Conservation (phyloP, 108 stramenopile genomes). For the Fistulifera pelliculosa region DNA sequence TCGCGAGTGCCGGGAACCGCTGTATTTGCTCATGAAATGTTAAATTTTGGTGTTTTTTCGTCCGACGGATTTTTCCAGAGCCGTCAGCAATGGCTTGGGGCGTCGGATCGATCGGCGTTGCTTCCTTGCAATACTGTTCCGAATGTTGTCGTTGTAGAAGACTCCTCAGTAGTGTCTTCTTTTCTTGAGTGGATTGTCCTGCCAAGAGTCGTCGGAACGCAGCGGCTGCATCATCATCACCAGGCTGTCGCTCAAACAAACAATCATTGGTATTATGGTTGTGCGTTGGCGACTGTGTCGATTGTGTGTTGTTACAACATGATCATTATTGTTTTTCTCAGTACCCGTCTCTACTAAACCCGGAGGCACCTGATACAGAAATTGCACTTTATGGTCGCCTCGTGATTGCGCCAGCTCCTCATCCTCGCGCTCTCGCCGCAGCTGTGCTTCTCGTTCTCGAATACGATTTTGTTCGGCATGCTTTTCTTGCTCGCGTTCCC, state of each 20-base stretch:
- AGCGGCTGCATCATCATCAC: constrained; percentile 78
- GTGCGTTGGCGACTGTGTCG: background rate
- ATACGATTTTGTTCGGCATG: constrained; percentile 43
- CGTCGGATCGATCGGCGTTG: constrained; percentile 12
- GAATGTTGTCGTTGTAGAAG: constrained; percentile 1
- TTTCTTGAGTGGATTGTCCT: constrained; percentile 1
- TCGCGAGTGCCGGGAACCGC: constrained; percentile 72
- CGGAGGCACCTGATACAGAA: constrained; percentile 74
- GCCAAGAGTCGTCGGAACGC: constrained; percentile 73
- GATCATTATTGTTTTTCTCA: constrained; percentile 11
- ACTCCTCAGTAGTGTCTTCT: background rate
- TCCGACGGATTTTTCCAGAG: constrained; percentile 74
- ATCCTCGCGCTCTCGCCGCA: constrained; percentile 71
- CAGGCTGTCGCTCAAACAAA: constrained; percentile 39
- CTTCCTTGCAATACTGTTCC: constrained; percentile 29
- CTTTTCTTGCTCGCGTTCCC: constrained; percentile 60
- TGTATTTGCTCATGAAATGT: constrained; percentile 66
- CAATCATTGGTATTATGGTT: too few species aligned
- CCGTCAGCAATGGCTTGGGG: constrained; percentile 17
- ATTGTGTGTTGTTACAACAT: background rate
- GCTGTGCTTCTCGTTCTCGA: constrained; percentile 49
- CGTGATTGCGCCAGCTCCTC: constrained; percentile 59
- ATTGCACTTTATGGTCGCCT: constrained; percentile 59
- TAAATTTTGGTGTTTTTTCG: constrained; percentile 27
- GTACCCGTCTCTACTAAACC: constrained; percentile 21